phyloP scores from a whole-genome alignment of 345 rosid genomes.

The Acer yangbiense region DNA sequence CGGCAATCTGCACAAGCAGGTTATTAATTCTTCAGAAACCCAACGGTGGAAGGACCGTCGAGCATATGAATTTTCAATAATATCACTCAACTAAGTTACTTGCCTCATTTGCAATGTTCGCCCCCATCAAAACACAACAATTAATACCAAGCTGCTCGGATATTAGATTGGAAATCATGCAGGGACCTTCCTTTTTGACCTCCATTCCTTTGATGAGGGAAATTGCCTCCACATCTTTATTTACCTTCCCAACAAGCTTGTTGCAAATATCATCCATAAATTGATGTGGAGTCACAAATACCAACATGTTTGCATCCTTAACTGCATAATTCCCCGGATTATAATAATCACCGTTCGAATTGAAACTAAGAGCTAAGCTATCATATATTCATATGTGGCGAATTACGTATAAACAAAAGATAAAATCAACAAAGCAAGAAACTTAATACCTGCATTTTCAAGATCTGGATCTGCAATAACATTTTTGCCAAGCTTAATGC shows the following conservation, averaged over 20 bases:
- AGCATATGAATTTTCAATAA: neutral
- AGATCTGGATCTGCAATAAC: constrained; percentile 90
- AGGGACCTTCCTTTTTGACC: constrained; percentile 89
- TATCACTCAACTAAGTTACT: constrained; percentile 2
- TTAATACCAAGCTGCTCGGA: constrained; percentile 70
- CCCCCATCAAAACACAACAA: constrained; percentile 95
- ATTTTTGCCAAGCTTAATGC: constrained; percentile 82
- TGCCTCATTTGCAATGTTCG: constrained; percentile 96
- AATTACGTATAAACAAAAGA: neutral
- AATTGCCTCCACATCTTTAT: constrained; percentile 68
- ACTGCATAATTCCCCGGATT: constrained; percentile 42
- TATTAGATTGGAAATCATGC: constrained; percentile 87
- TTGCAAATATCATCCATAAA: constrained; percentile 88
- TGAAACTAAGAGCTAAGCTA: neutral
- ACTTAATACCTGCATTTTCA: constrained; percentile 70
- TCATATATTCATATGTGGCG: neutral
- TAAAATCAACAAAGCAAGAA: constrained; percentile 10
- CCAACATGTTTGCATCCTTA: constrained; percentile 85
- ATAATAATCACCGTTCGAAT: neutral
- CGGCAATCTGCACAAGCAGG: constrained; percentile 65
- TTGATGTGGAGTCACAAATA: constrained; percentile 96
- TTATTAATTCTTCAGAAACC: neutral
- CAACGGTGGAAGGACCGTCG: neutral
- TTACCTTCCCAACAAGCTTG: constrained; percentile 69
- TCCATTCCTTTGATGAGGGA: constrained; percentile 98